Evolutionary conservation across 2,329 filamentous ascomycete species (phyloP).

Genomic region (Trichoderma sp.): DNA sequence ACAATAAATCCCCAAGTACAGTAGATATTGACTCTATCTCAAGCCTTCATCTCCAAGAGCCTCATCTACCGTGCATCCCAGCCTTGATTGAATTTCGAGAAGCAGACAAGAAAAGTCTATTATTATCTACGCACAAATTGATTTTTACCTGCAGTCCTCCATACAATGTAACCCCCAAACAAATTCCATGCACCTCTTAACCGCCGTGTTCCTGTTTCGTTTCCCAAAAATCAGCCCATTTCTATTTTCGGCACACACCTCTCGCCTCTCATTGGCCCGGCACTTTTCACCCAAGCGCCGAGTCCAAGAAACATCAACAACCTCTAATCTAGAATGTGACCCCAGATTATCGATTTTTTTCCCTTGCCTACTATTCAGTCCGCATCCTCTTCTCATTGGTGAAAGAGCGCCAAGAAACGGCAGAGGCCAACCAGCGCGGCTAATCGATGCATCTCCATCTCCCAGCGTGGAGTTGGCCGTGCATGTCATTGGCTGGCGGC

Average conservation of each 20-base stretch:
- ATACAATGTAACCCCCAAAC: not conserved
- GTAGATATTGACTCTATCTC: not conserved
- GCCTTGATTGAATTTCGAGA: not conserved
- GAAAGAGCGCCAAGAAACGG: not conserved
- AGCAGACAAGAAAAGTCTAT: not conserved
- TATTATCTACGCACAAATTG: not conserved
- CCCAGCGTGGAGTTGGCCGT: not conserved
- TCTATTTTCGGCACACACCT: constrained; percentile 18
- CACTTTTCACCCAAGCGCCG: constrained; percentile 16
- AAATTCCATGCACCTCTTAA: not conserved
- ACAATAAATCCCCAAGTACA: constrained; percentile 1
- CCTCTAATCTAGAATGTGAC: not conserved
- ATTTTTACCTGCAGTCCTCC: not conserved
- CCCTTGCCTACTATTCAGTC: not conserved
- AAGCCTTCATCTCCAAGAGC: not conserved
- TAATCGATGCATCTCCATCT: constrained; percentile 3
- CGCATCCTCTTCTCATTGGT: not conserved
- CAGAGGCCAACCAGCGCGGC: not conserved
- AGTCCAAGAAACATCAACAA: not conserved
- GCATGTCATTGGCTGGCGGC: constrained; percentile 3
- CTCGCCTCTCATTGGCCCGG: constrained; percentile 20
- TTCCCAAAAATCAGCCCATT: not conserved
- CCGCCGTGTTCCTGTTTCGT: not conserved
- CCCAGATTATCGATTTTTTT: not conserved
- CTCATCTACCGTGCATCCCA: not conserved